phyloP scores from a whole-genome alignment of 129 eudicot species.

The Scalesia atractyloides region DNA sequence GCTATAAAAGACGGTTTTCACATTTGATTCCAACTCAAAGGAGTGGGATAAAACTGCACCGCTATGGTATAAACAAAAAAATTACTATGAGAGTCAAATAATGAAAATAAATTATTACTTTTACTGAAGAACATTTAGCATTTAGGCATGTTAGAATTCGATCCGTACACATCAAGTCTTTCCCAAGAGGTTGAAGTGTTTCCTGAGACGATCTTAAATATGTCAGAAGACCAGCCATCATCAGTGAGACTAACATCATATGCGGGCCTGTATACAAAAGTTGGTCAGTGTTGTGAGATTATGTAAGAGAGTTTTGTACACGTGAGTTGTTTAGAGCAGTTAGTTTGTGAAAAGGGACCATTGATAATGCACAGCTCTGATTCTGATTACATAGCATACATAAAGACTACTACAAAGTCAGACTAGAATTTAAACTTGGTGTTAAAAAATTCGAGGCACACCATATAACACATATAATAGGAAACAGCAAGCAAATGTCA shows the following conservation, averaged over 20 bases:
- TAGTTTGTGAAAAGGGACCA: neutral
- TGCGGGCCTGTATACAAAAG: conserved; percentile 61
- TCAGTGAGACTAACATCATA: conserved; percentile 82
- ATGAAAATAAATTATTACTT: neutral
- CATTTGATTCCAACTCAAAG: conserved; percentile 75
- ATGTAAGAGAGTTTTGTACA: neutral
- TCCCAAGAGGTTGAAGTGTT: conserved; percentile 89
- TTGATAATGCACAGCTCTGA: neutral
- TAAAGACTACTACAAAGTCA: neutral
- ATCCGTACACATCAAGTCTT: conserved; percentile 90
- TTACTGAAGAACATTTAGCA: neutral
- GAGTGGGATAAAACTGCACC: conserved; percentile 73
- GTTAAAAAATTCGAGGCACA: too few species aligned
- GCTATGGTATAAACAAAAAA: conserved; percentile 34
- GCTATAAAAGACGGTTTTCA: conserved; percentile 60
- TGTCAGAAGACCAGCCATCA: conserved; percentile 71
- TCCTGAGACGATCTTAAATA: conserved; percentile 60
- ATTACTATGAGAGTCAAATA: conserved; percentile 12
- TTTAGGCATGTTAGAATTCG: neutral
- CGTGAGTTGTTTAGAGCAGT: neutral
- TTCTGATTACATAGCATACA: conserved; percentile 8
- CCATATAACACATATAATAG: neutral
- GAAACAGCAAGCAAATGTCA: neutral
- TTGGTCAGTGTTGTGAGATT: neutral
- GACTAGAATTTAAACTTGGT: neutral